Evolutionary conservation across 768 basidiomycete genomes (phyloP).

Genomic region (Ramaria rubella): DNA sequence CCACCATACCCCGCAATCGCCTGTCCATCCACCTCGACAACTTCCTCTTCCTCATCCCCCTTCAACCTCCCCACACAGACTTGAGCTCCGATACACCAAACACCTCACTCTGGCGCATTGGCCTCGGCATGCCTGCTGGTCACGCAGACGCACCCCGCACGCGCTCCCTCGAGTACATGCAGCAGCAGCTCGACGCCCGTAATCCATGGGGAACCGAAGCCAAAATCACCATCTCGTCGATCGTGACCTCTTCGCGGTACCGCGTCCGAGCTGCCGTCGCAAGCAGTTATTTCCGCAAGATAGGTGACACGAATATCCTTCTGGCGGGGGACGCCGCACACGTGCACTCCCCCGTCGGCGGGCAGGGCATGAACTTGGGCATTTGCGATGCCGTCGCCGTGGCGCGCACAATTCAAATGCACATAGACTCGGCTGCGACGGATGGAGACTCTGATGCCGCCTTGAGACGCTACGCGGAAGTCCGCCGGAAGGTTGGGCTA

Average conservation of each 20-base stretch:
- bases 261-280: constrained; percentile 8
- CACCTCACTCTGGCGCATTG: constrained; percentile 34
- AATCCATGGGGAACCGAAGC: constrained; percentile 5
- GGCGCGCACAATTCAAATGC: constrained; percentile 36
- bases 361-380: constrained; percentile 56
- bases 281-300: not conserved
- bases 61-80: constrained; percentile 27
- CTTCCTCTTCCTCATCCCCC: constrained; percentile 31
- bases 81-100: constrained; percentile 12
- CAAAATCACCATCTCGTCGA: not conserved
- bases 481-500: constrained; percentile 35
- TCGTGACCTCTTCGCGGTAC: constrained; percentile 7
- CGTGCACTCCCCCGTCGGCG: constrained; percentile 48
- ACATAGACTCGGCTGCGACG: constrained; percentile 18
- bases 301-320: constrained; percentile 11
- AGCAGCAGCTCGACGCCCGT: constrained; percentile 32
- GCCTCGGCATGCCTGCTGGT: constrained; percentile 30
- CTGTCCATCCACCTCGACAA: constrained; percentile 24
- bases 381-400: constrained; percentile 46
- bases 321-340: constrained; percentile 44
- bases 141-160: constrained; percentile 31
- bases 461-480: constrained; percentile 31
- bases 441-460: constrained; percentile 23
- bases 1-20: constrained; percentile 19
- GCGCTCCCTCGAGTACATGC: constrained; percentile 37